These are phyloP conservation scores for Myriosclerotinia scirpicola DNA, from an alignment of 2,329 filamentous ascomycete species.

Conservation along the genomic window DNA sequence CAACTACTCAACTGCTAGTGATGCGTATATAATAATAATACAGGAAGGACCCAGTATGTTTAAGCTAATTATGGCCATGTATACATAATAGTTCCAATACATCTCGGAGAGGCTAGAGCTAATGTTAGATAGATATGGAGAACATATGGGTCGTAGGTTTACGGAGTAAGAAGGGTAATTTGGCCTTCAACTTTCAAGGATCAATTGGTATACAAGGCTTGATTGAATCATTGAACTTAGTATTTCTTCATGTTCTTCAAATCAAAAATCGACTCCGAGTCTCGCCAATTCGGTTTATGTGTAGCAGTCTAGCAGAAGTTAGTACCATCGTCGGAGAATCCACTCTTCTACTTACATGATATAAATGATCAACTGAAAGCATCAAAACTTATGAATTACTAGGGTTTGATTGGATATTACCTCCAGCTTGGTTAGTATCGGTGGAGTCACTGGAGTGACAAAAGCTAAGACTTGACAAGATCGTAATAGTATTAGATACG, in stretches of 20 bases:
- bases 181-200: neutral
- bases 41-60: constrained; percentile 4
- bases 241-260: neutral
- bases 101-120: neutral
- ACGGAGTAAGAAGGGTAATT: too few species aligned
- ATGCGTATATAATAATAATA: too few species aligned
- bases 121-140: constrained; percentile 1
- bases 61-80: neutral
- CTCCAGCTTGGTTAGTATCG: neutral
- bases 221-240: too few species aligned
- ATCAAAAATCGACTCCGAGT: neutral
- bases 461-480: constrained; percentile 13
- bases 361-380: constrained; percentile 4
- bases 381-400: constrained; percentile 5
- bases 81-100: constrained; percentile 12
- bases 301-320: too few species aligned
- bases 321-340: neutral
- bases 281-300: constrained; percentile 7
- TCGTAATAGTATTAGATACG: neutral
- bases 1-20: neutral
- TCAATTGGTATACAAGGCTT: neutral
- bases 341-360: constrained; percentile 6
- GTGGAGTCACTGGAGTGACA: neutral
- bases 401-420: constrained; percentile 10
- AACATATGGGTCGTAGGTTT: neutral